phyloP scores from a whole-genome alignment of 495 filamentous ascomycete genomes.

The Glarea lozoyensis region DNA sequence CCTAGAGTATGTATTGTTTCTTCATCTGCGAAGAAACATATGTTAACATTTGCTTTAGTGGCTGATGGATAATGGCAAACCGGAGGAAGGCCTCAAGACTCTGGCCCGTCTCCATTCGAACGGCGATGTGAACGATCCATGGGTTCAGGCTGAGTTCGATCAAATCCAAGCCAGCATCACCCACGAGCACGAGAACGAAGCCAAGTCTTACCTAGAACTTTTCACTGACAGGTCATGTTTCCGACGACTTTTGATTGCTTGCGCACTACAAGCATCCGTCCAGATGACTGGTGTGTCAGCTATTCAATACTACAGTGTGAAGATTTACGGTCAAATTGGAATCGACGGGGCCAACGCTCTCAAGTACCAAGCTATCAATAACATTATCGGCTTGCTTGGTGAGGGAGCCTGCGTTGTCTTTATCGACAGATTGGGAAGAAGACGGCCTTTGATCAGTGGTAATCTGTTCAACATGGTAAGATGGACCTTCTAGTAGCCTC shows the following conservation, averaged over 20 bases:
- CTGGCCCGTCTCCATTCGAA: constrained; percentile 52
- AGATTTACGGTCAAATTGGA: constrained; percentile 59
- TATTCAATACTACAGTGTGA: constrained; percentile 66
- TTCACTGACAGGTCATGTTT: constrained; percentile 57
- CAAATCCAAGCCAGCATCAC: constrained; percentile 55
- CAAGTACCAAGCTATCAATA: constrained; percentile 65
- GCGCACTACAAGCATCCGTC: constrained; percentile 55
- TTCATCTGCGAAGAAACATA: neutral
- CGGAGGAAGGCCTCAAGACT: constrained; percentile 44
- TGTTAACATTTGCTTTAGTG: constrained; percentile 29
- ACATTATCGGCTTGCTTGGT: constrained; percentile 54
- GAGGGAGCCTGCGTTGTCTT: constrained; percentile 59
- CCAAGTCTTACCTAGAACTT: constrained; percentile 58
- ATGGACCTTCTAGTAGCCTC: constrained; percentile 31
- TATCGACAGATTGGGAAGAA: constrained; percentile 56
- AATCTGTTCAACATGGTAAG: constrained; percentile 57
- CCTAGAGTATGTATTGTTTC: constrained; percentile 20
- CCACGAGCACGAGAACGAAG: constrained; percentile 51
- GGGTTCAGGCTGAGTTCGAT: constrained; percentile 57
- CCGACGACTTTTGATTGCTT: constrained; percentile 59
- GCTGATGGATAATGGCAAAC: constrained; percentile 47
- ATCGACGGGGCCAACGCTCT: constrained; percentile 54
- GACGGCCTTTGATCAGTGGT: constrained; percentile 55
- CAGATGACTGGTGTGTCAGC: constrained; percentile 70
- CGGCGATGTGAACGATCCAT: constrained; percentile 47